These are phyloP conservation scores for Metschnikowia koreensis DNA, from an alignment of 805 yeast species.

Conservation along the genomic window DNA sequence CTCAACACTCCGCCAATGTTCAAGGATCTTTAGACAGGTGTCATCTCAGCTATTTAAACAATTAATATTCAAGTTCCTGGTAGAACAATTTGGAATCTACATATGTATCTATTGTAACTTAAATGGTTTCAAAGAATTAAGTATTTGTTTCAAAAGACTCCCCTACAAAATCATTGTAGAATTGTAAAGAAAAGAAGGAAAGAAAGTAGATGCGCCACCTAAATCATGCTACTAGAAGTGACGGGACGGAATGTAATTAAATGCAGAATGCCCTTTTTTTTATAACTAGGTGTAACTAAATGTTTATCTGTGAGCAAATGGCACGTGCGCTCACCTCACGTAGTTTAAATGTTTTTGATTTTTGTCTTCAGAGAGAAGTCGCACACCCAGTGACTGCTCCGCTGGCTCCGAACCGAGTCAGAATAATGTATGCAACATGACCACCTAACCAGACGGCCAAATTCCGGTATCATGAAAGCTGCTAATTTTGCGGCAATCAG, in stretches of 20 bases:
- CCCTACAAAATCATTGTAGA: too few species aligned
- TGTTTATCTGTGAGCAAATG: too few species aligned
- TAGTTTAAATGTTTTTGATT: neutral
- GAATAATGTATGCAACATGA: conserved; percentile 2
- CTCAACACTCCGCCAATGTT: neutral
- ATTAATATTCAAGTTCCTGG: neutral
- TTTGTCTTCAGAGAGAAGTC: neutral
- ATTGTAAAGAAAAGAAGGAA: too few species aligned
- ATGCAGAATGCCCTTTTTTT: neutral
- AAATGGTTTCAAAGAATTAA: too few species aligned
- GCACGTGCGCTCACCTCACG: neutral
- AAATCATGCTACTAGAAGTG: too few species aligned
- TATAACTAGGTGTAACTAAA: too few species aligned
- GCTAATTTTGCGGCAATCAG: conserved; percentile 1
- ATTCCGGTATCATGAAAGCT: neutral
- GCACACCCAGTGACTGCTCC: neutral
- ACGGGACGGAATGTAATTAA: too few species aligned
- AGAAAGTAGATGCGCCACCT: too few species aligned
- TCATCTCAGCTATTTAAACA: neutral
- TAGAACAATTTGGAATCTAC: neutral
- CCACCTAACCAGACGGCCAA: neutral
- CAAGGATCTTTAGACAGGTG: neutral
- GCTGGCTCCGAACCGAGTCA: conserved; percentile 7
- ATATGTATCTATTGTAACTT: too few species aligned
- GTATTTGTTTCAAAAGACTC: too few species aligned